A percentile compares a stretch with the other conserved stretches of the same genome.
Evolutionary conservation across 139 green algal species (phyloP).

Genomic region (Choricystis sp.): DNA sequence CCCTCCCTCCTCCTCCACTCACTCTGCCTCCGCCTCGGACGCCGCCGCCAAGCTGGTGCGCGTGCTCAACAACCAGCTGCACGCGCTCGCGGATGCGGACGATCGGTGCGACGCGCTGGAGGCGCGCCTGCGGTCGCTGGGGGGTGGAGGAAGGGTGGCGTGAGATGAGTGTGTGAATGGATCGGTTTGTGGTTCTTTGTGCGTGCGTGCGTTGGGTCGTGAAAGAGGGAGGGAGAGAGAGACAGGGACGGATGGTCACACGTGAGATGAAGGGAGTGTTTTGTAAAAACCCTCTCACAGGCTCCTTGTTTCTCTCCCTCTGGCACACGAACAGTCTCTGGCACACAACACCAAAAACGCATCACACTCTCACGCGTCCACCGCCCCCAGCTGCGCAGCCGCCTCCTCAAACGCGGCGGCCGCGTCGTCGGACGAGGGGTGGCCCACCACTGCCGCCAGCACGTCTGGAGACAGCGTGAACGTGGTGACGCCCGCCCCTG

Average conservation of each 20-base stretch:
- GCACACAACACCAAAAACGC: no score
- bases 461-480: neutral
- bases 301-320: no score
- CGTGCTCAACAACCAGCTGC: constrained; percentile 84
- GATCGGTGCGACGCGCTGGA: neutral
- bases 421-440: neutral
- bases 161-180: no score
- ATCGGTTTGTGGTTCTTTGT: no score
- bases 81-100: constrained; percentile 25
- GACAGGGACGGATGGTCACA: no score
- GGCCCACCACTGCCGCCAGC: neutral
- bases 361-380: no score
- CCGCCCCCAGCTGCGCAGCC: neutral
- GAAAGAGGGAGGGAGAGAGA: no score
- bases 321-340: no score
- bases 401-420: neutral
- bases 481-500: neutral
- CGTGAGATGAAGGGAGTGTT: no score
- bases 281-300: no score
- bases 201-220: no score
- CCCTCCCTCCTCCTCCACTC: neutral
- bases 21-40: neutral
- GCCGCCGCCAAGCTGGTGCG: constrained; percentile 43
- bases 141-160: no score
- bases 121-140: neutral